phyloP scores from a whole-genome alignment of 176 grass and related monocot genomes.

The Juncus effusus region DNA sequence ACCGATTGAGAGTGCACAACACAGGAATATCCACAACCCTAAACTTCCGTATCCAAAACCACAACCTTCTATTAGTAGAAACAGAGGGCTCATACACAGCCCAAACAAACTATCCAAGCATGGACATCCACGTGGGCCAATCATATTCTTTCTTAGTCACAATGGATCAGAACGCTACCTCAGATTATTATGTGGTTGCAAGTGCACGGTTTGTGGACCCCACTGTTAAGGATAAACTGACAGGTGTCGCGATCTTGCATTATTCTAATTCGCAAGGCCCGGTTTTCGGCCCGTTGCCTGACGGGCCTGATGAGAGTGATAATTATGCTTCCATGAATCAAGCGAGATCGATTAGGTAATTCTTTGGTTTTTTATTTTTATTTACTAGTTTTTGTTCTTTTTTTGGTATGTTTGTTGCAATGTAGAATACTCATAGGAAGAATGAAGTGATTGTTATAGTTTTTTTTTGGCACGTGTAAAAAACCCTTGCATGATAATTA shows the following conservation, averaged over 20 bases:
- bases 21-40: constrained; percentile 71
- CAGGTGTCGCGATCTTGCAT: constrained; percentile 69
- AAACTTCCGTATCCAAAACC: constrained; percentile 89
- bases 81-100: constrained; percentile 91
- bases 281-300: constrained; percentile 67
- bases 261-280: constrained; percentile 80
- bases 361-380: not conserved
- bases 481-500: no score
- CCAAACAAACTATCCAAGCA: constrained; percentile 85
- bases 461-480: no score
- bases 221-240: constrained; percentile 44
- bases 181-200: constrained; percentile 78
- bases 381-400: not conserved
- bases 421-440: not conserved
- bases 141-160: constrained; percentile 87
- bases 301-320: constrained; percentile 76
- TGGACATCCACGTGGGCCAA: constrained; percentile 95
- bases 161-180: constrained; percentile 84
- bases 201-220: constrained; percentile 59
- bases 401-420: not conserved
- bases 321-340: constrained; percentile 84
- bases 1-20: constrained; percentile 85
- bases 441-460: not conserved
- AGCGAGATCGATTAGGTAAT: constrained; percentile 84
- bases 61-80: constrained; percentile 76